Percentiles rank a stretch among this genome's conserved stretches.
These are phyloP conservation scores for Penicillium cosmopolitanum DNA, from an alignment of 495 filamentous ascomycete genomes.

Conservation along the genomic window DNA sequence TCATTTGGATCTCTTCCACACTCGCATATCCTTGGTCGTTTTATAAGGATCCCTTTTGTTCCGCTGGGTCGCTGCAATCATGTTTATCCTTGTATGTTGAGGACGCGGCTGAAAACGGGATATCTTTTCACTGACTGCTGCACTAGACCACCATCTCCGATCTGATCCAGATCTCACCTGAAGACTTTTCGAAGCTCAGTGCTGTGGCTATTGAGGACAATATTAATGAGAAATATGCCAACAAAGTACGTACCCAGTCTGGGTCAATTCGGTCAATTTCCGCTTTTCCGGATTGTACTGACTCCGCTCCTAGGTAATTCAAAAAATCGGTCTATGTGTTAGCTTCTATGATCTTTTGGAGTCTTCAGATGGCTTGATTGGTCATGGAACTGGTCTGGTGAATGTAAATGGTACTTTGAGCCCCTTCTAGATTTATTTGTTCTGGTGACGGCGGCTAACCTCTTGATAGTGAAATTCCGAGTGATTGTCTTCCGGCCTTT, in stretches of 20 bases:
- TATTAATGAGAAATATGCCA: constrained; percentile 94
- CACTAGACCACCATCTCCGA: constrained; percentile 75
- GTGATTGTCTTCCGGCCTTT: constrained; percentile 94
- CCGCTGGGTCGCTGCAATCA: constrained; percentile 18
- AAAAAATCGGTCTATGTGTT: constrained; percentile 88
- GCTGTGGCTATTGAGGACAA: constrained; percentile 84
- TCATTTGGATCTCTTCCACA: background rate
- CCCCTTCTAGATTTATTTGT: background rate
- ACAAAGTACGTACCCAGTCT: constrained; percentile 62
- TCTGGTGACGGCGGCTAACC: background rate
- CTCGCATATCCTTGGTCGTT: background rate
- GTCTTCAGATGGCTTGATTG: constrained; percentile 89
- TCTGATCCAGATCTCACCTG: constrained; percentile 85
- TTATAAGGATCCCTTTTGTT: background rate
- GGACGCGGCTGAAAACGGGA: background rate
- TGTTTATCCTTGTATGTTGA: constrained; percentile 62
- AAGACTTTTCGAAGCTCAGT: constrained; percentile 81
- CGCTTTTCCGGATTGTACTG: background rate
- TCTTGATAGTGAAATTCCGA: constrained; percentile 76
- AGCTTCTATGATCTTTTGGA: constrained; percentile 85
- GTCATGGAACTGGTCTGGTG: constrained; percentile 84
- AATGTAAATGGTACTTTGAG: constrained; percentile 78
- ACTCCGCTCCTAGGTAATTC: constrained; percentile 53
- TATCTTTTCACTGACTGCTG: constrained; percentile 17
- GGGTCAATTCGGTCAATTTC: background rate